Evolutionary conservation across 2,329 filamentous ascomycete genomes (phyloP), one percentile per base, ranked within the genome.

Genomic region (Alternaria sp.): DNA sequence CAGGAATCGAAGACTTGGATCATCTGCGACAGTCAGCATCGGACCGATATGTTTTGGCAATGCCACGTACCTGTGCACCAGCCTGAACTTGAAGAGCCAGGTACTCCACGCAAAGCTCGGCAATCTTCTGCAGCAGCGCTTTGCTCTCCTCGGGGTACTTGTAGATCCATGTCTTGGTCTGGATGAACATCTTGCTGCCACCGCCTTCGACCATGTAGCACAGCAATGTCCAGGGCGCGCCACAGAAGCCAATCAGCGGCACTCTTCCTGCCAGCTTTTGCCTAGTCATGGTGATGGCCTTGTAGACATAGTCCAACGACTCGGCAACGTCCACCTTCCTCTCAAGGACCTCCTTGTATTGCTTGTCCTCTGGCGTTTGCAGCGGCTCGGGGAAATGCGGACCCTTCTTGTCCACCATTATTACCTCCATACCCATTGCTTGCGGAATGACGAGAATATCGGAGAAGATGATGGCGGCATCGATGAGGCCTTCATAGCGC

Each of bases 181-280:
- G 90, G 64, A 92, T 89, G 83, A 98, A 98, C 77, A 98, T 85
- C 84, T 98, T 98, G 71, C 91, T 96, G 46, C 96, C 96, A 51
- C 96, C 96, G 15, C 96, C 96, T 82, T 99, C 96, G 17, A 98
- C 93, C 96, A 99, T 99, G 84, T 99, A 99, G 84, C 95, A 97
- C 76, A 99, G 87, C 63, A 99, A 82, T 3, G 96, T 99, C 93
- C 96, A 99, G 1, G 96, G 96, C 8, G 96, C 94, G 58, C 96
- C 96, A 74, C 94, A 97, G 84, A 99, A 99, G 36, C 96, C 96
- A 78, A 97, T 96, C 69, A 99, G 83, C 6, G 96, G 96, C 30
- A 99, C 96, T 49, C 93, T 87, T 1, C 96, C 96, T 51, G 90
- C 86, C 56, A 99, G 83, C 85, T 97, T 97, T 79, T 92, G 87